These are phyloP conservation scores for Tetradesmus lagerheimii DNA, from an alignment of 139 green algal species.

Conservation along the genomic window DNA sequence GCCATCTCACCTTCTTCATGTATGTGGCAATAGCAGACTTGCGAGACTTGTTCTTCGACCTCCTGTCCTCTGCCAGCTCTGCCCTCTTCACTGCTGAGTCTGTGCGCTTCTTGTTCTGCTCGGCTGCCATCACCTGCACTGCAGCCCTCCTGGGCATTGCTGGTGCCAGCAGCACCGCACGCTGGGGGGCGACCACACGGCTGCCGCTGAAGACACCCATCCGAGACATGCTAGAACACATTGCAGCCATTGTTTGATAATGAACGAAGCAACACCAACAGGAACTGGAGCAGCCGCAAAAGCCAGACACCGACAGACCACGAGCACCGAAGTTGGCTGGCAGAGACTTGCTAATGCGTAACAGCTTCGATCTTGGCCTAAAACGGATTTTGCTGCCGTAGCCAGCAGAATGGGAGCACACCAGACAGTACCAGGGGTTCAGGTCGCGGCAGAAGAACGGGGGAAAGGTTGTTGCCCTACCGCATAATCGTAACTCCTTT, in stretches of 20 bases:
- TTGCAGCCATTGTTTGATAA: not conserved
- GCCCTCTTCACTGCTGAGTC: conserved; percentile 61
- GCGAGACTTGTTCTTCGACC: conserved; percentile 84
- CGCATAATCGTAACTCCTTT: no score
- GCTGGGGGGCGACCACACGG: conserved; percentile 21
- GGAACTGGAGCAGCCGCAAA: not conserved
- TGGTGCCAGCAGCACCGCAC: conserved; percentile 35
- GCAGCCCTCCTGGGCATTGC: not conserved
- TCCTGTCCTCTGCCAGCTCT: conserved; percentile 66
- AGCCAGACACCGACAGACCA: not conserved
- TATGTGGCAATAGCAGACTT: conserved; percentile 87
- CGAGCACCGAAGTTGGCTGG: not conserved
- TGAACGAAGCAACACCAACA: not conserved
- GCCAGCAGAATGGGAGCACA: not conserved
- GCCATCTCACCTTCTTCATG: conserved; percentile 86
- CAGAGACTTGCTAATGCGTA: not conserved
- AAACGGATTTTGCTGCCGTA: not conserved
- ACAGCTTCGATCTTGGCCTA: not conserved
- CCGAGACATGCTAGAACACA: conserved; percentile 32
- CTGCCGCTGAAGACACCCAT: conserved; percentile 39
- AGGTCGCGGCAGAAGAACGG: not conserved
- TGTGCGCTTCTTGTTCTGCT: conserved; percentile 62
- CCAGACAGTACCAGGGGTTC: not conserved
- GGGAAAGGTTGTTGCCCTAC: not conserved
- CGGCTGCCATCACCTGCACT: conserved; percentile 48